Evolutionary conservation across 2,329 filamentous ascomycete genomes (phyloP), one percentile per base, ranked within the genome.

Genomic region (Stemphylium lycopersici): DNA sequence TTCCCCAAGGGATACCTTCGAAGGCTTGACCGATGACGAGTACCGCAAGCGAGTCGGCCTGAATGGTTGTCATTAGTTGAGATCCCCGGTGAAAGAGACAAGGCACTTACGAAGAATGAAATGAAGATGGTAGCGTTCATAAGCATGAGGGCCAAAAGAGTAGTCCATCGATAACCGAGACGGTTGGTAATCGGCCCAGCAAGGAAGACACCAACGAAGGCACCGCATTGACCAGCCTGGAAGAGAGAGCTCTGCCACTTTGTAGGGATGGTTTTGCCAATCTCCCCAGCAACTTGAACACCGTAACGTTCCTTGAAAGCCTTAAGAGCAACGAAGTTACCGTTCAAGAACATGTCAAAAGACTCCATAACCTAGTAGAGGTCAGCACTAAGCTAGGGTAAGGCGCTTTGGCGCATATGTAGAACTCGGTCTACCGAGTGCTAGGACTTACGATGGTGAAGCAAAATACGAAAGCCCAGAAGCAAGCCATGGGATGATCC

Each of bases 1-100:
- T 80, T 13, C 85, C 84, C 84, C 84, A 87, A 1, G 85, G 84
- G 2, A 87, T 63, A 59, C 85, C 84, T 68, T 86, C 84, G 32
- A 87, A 77, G 33, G 84, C 73, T 74, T 87, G 84, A 33, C 81
- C 77, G 10, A 78, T 78, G 61, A 85, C 80, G 16, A 80, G 73
- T 8, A 81, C 68, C 3, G 72, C 57, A 15, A 80, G 74, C 0
- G 78, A 79, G 29, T 79, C 65, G 36, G 78, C 80, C 59, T 62
- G 16, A 4, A 39, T 18, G 11, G 4, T 33, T 7, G 12, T 1
- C 3, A 29, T 61, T 8, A 61, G 44, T 4, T 10, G 6, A 10
- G 0, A n/a, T 7, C 10, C 2, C 33, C 1, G 29, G 29, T 20
- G 16, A 15, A 6, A 34, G 1, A 20, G 5, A 1, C n/a, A 13